Percentiles rank a stretch among this genome's conserved stretches.
These are phyloP conservation scores for Phytophthora syringae DNA, from an alignment of 352 stramenopile species.

Conservation along the genomic window DNA sequence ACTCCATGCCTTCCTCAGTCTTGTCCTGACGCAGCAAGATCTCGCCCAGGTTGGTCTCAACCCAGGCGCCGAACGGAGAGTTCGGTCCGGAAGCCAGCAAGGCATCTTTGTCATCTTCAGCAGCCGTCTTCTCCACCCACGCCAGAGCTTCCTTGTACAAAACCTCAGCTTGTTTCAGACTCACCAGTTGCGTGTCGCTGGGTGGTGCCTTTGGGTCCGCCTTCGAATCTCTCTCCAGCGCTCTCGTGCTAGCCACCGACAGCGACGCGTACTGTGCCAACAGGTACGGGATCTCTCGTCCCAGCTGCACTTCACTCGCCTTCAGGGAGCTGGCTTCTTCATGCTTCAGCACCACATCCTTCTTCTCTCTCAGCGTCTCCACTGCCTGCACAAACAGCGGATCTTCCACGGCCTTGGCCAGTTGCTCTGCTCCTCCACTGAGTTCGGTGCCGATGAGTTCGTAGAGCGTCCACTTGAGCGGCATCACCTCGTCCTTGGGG, in stretches of 20 bases:
- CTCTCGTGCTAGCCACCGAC: conserved; percentile 52
- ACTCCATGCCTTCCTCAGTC: conserved; percentile 70
- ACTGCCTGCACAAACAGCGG: conserved; percentile 65
- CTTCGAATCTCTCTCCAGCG: conserved; percentile 33
- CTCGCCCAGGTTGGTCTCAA: conserved; percentile 77
- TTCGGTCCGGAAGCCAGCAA: conserved; percentile 57
- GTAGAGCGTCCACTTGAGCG: conserved; percentile 78
- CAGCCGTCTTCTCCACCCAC: conserved; percentile 61
- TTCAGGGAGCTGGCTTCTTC: conserved; percentile 46
- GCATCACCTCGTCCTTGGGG: conserved; percentile 64
- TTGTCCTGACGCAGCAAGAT: conserved; percentile 64
- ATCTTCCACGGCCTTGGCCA: conserved; percentile 55
- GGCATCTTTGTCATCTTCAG: conserved; percentile 53
- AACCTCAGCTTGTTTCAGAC: conserved; percentile 69
- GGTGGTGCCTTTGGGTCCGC: conserved; percentile 32
- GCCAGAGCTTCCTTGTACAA: conserved; percentile 72
- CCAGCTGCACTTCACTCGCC: conserved; percentile 56
- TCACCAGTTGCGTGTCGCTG: conserved; percentile 48
- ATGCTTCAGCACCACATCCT: conserved; percentile 63
- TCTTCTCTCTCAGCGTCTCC: conserved; percentile 67
- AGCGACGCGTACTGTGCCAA: conserved; percentile 75
- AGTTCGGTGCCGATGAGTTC: conserved; percentile 65
- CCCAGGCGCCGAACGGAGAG: conserved; percentile 67
- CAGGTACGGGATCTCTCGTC: conserved; percentile 74
- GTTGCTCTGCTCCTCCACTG: conserved; percentile 39